phyloP scores from a whole-genome alignment of 768 basidiomycete species.

The Saitozyma sp. region DNA sequence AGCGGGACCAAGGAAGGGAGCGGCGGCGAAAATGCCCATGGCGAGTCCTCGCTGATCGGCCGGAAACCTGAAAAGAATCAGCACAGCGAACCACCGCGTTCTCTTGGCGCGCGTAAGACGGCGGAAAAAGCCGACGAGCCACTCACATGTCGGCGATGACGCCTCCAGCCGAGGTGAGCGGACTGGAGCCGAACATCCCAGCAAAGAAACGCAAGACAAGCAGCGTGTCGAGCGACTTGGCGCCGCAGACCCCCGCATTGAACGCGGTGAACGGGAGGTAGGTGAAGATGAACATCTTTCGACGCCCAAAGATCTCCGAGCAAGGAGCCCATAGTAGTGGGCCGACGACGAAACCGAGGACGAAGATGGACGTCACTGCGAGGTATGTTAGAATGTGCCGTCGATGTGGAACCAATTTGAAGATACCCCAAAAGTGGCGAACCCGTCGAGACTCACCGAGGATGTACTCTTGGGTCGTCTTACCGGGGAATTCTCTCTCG shows the following conservation, averaged over 20 bases:
- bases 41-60: slow-evolving; percentile 32
- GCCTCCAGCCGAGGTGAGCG: slow-evolving; percentile 51
- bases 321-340: slow-evolving; percentile 50
- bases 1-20: slow-evolving; percentile 41
- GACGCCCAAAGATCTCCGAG: slow-evolving; percentile 50
- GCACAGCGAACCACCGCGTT: too few species aligned
- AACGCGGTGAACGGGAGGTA: slow-evolving; percentile 50
- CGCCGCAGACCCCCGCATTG: slow-evolving; percentile 47
- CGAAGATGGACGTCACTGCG: slow-evolving; percentile 33
- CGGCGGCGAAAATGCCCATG: slow-evolving; percentile 41
- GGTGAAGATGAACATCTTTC: slow-evolving; percentile 49
- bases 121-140: too few species aligned
- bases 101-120: too few species aligned
- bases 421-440: too few species aligned
- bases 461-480: slow-evolving; percentile 27
- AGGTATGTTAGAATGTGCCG: slow-evolving; percentile 19
- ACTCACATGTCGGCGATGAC: slow-evolving; percentile 41
- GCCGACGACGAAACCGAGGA: slow-evolving; percentile 42
- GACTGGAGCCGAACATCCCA: slow-evolving; percentile 48
- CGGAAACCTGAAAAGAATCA: slow-evolving; percentile 3
- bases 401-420: not conserved
- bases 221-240: slow-evolving; percentile 47
- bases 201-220: slow-evolving; percentile 52
- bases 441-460: slow-evolving; percentile 23
- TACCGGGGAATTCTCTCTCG: slow-evolving; percentile 23